Evolutionary conservation across 345 rosid genomes (phyloP), one percentile per base, ranked within the genome.

Genomic region (Bruguiera parviflora): DNA sequence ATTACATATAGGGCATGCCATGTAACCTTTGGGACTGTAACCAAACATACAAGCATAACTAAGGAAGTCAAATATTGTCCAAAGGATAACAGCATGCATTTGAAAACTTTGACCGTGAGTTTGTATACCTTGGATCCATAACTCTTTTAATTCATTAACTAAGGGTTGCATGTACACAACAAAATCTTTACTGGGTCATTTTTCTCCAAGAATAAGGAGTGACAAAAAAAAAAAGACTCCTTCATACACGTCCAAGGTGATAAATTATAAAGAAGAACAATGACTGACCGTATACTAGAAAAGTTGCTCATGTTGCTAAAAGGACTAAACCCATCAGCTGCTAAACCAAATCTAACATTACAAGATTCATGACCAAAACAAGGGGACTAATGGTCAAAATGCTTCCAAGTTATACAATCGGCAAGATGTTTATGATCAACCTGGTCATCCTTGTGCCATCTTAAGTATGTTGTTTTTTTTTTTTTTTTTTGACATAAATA

Each of bases 21-120:
- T 21, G 1, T 62, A 27, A 28, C 61, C 39, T 9, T 24, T 68
- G 4, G 61, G 62, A 8, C 67, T 33, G 25, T 33, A 53, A 6
- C 66, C 28, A n/a, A 49, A 61, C 7, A 61, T 33, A 22, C 49
- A 2, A 3, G 2, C 73, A n/a, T 60, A 61, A 6, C 66, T 15
- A 1, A 59, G 49, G 6, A 69, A 61, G n/a, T 69, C 73, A 47
- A 29, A 47, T 8, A 69, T 61, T 4, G 22, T 69, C 58, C 73
- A 60, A 3, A 69, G 3, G 3, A 51, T 1, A 1, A 19, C 43
- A 9, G 11, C 37, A 65, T 29, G 37, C 43, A 51, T 27, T 21
- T 28, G 37, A 29, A 29, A 69, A n/a, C 1, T 43, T 28, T 37
- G 5, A 37, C 27, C 47, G 29, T 52, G 20, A 4, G 68, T 49